Conservation (phyloP, 176 grass and related monocot genomes). For the Aegilops bicornis region DNA sequence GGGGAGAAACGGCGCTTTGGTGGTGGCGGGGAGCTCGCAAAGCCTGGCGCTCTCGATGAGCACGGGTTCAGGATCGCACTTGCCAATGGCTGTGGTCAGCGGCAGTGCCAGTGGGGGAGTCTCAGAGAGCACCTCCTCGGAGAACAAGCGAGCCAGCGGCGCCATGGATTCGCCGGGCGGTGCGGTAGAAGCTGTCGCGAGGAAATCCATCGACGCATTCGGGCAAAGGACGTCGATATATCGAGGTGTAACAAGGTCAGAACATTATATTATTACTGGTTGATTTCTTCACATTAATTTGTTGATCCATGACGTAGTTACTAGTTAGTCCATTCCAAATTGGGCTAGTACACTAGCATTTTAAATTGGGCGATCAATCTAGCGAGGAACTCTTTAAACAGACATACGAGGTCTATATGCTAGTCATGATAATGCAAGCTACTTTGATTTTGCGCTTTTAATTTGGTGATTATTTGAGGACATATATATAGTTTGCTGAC, state of each 20-base stretch:
- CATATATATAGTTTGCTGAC: not conserved
- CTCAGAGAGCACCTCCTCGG: slow-evolving; percentile 55
- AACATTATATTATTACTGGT: not conserved
- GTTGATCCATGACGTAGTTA: no score
- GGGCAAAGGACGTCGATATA: slow-evolving; percentile 96
- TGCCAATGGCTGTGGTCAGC: slow-evolving; percentile 35
- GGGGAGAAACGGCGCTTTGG: slow-evolving; percentile 35
- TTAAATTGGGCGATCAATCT: not conserved
- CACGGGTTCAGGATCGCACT: slow-evolving; percentile 65
- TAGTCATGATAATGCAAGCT: not conserved
- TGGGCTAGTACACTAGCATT: not conserved
- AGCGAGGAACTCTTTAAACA: slow-evolving; percentile 25
- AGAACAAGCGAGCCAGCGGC: slow-evolving; percentile 56
- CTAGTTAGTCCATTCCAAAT: not conserved
- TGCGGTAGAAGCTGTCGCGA: slow-evolving; percentile 42
- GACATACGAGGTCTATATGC: slow-evolving; percentile 15
- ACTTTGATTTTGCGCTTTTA: not conserved
- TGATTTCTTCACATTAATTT: no score
- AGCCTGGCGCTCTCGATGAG: slow-evolving; percentile 92
- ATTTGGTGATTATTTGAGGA: not conserved
- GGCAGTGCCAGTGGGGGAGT: slow-evolving; percentile 27
- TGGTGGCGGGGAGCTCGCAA: slow-evolving; percentile 32
- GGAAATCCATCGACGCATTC: slow-evolving; percentile 85
- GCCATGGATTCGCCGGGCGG: slow-evolving; percentile 52
- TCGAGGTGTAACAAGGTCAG: slow-evolving; percentile 87